Evolutionary conservation across 2,329 filamentous ascomycete species (phyloP), one percentile per base, ranked within the genome.

Genomic region (Trichoderma gracile): DNA sequence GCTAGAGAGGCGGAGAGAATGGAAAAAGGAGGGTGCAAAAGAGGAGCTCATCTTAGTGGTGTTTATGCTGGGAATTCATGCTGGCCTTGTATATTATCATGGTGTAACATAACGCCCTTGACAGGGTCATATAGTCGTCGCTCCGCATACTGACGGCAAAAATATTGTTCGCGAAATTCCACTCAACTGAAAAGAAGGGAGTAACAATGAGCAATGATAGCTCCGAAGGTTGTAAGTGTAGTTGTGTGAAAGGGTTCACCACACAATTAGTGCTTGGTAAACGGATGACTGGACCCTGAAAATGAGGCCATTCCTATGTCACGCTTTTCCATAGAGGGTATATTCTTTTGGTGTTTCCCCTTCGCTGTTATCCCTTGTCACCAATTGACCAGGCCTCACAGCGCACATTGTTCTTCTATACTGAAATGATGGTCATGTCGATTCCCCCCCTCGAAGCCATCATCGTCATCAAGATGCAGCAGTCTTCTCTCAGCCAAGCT

Each of bases 11-110:
- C 30, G 38, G 19, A 23, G 30, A 30, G 33, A 19, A 17, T n/a
- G 19, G 8, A 21, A 53, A 58, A 30, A 19, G 30, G 23, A 21
- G 43, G 19, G 25, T 42, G 21, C 3, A 47, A 55, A 43, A 42
- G 33, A 47, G 40, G 25, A 52, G 52, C 33, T 58, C 49, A n/a
- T 63, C 50, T 63, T 42, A 45, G 45, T 45, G 54, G 23, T 5
- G 53, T 53, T 56, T 49, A 47, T 55, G 52, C 30, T 19, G 25
- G 60, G 27, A 25, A 33, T 62, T 45, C 17, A 60, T 55, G 57
- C 57, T 60, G 30, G 57, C 46, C 45, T 49, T 56, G 50, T 63
- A 56, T 45, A 47, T 47, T 63, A 49, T 42, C 43, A 40, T 49
- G 60, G 43, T 52, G 50, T 53, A 47, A 56, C 49, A 63, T 40